Evolutionary conservation across 208 protist genomes (phyloP), one percentile per base, ranked within the genome.

Genomic region (Leishmania tarentolae): DNA sequence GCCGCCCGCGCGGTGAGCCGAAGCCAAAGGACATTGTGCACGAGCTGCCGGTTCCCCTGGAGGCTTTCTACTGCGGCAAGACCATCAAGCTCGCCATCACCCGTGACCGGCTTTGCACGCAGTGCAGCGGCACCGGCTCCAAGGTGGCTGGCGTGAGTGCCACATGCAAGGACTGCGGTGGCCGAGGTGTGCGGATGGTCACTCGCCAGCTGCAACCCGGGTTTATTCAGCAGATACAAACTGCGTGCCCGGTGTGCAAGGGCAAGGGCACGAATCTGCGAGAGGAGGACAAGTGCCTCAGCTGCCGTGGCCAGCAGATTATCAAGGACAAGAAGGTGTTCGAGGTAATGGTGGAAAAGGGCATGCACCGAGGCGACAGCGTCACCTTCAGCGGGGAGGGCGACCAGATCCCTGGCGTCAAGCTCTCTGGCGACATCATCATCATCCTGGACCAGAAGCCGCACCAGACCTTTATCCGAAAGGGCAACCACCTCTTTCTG

Each of bases 51-150:
- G 97, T 99, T 21, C 87, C 92, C 2, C 93, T 99, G 50, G 99
- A 99, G 78, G 95, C 99, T 76, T 95, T 99, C 70, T 99, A 99
- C 92, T 99, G 96, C 56, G 99, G 99, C 56, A 99, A 99, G 83
- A 98, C 94, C 8, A 92, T 95, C 80, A 99, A 99, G 86, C 85
- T 99, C 40, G 89, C 94, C 40, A 93, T 99, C 88, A 98, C 90
- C 47, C 94, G 95, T 72, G 91, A 96, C 87, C 92, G 95, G 47
- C 91, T 98, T 46, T 99, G 98, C 91, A 59, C 85, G 47, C 81
- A 86, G 68, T 99, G 98, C 88, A 86, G 83, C 61, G 97, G 96
- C 57, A 87, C 85, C n/a, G 97, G 97, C 42, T 92, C 90, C 46
- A 96, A 93, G 75, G 83, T 94, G 35, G 83, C 93, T 28, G 90